Conservation (phyloP, 2,329 filamentous ascomycete species). For the Mycocentrospora acerina region DNA sequence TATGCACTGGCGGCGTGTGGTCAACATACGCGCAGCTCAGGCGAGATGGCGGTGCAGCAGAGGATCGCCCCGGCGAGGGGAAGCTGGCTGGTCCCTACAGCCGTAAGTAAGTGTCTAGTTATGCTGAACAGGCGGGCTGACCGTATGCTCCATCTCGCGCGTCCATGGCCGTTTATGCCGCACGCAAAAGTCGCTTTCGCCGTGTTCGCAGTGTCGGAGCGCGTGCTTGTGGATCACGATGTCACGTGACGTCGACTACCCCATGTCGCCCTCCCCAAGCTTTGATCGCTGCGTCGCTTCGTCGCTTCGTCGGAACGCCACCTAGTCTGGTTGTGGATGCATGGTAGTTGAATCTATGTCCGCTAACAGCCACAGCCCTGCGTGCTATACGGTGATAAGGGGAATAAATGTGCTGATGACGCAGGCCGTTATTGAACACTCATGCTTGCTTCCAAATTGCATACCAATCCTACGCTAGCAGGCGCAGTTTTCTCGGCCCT, state of each 20-base stretch:
- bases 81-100: conserved; percentile 34
- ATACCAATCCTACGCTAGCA: no score
- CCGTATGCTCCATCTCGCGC: conserved; percentile 30
- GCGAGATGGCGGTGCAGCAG: conserved; percentile 83
- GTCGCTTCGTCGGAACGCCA: no score
- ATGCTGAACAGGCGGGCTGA: conserved; percentile 9
- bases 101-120: conserved; percentile 8
- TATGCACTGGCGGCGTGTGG: background rate
- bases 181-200: conserved; percentile 18
- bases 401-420: no score
- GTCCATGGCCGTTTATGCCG: conserved; percentile 24
- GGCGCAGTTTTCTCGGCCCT: no score
- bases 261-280: no score
- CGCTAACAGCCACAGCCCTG: no score
- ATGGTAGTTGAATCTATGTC: no score
- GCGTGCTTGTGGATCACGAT: background rate
- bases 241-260: conserved; percentile 4
- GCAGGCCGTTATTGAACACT: no score
- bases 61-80: conserved; percentile 65
- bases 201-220: conserved; percentile 14
- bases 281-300: conserved; percentile 4
- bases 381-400: no score
- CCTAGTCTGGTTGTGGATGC: no score
- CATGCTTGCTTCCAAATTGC: no score
- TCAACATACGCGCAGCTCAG: conserved; percentile 69